These are phyloP conservation scores for Elymus sibiricus DNA, from an alignment of 176 grass and related monocot species.

Conservation along the genomic window DNA sequence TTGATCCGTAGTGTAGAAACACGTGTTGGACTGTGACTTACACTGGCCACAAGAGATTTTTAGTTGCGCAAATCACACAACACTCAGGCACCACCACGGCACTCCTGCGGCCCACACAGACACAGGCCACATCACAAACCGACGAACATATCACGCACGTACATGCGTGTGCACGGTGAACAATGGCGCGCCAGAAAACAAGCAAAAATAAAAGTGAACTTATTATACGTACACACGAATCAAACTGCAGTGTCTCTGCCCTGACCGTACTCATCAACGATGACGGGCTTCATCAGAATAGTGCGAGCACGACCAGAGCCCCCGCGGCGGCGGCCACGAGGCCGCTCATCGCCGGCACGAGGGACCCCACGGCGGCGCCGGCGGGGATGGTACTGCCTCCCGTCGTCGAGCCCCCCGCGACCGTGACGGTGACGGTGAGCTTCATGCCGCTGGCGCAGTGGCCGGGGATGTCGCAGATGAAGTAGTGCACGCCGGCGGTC, in stretches of 20 bases:
- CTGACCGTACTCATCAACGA: neutral
- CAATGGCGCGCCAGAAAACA: too few species aligned
- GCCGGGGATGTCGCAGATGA: conserved; percentile 52
- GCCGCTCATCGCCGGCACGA: neutral
- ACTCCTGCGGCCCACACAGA: too few species aligned
- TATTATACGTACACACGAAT: neutral
- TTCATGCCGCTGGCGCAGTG: conserved; percentile 76
- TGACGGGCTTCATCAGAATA: neutral
- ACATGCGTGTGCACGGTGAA: too few species aligned
- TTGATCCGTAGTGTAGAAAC: too few species aligned
- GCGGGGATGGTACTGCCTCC: neutral
- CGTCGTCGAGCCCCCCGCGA: neutral
- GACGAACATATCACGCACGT: neutral
- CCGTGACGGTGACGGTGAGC: conserved; percentile 38
- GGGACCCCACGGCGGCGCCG: neutral
- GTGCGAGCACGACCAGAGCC: conserved; percentile 23
- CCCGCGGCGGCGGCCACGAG: neutral
- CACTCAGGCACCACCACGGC: too few species aligned
- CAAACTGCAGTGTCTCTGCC: conserved; percentile 25
- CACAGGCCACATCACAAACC: neutral
- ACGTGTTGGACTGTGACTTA: too few species aligned
- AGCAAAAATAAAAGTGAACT: neutral
- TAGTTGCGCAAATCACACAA: too few species aligned
- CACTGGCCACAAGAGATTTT: too few species aligned
- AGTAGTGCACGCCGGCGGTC: conserved; percentile 47